These are phyloP conservation scores for Nicotiana tabacum DNA, from an alignment of 257 asterid genomes.

Conservation along the genomic window DNA sequence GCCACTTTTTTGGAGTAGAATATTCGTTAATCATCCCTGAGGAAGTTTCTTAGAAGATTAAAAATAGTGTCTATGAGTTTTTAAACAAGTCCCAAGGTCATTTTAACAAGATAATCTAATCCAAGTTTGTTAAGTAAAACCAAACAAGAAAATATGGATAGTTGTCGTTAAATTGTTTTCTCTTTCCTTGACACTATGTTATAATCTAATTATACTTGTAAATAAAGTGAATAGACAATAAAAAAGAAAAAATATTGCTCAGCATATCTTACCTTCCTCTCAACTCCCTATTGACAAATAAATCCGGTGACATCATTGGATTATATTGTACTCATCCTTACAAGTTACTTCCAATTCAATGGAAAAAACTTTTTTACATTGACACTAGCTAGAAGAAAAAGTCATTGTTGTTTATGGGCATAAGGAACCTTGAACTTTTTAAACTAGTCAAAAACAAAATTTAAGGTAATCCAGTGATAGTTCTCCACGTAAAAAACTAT, in stretches of 20 bases:
- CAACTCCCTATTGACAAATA: constrained; percentile 17
- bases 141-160: not conserved
- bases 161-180: not conserved
- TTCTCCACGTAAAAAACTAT: not conserved
- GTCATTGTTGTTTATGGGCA: constrained; percentile 1
- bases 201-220: not conserved
- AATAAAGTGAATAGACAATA: not conserved
- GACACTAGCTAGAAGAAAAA: not conserved
- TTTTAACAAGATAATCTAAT: not conserved
- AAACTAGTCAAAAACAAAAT: not conserved
- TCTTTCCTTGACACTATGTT: not conserved
- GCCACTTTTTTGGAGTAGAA: not conserved
- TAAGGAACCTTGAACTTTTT: not conserved
- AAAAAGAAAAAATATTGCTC: not conserved
- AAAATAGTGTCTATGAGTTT: not conserved
- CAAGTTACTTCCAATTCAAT: not conserved
- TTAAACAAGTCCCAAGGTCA: not conserved
- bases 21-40: not conserved
- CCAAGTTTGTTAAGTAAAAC: not conserved
- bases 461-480: not conserved
- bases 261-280: constrained; percentile 15
- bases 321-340: not conserved
- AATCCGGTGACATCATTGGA: not conserved
- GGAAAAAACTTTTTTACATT: not conserved
- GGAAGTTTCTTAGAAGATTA: constrained; percentile 1